Conservation (phyloP, 2,329 filamentous ascomycete species). For the Penicillium crustosum region DNA sequence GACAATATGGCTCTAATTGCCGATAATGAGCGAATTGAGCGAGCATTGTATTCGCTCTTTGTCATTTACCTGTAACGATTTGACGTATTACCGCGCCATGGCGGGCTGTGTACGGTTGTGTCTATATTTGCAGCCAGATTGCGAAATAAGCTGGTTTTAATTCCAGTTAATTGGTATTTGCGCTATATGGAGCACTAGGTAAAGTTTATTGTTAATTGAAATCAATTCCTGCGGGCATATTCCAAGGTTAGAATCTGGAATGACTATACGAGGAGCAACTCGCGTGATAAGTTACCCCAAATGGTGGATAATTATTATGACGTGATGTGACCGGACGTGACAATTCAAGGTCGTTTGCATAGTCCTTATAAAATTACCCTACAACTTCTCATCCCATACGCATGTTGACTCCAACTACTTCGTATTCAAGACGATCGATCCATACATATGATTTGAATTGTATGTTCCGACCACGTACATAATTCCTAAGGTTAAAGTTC, state of each 20-base stretch:
- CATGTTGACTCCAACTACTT: too few species aligned
- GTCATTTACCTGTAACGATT: not conserved
- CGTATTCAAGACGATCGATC: too few species aligned
- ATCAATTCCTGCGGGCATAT: too few species aligned
- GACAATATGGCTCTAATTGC: not conserved
- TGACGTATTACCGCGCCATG: not conserved
- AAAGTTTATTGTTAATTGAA: not conserved
- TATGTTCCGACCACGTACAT: too few species aligned
- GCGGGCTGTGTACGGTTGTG: not conserved
- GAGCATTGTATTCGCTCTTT: not conserved
- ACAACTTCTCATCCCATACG: too few species aligned
- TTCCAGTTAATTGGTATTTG: not conserved
- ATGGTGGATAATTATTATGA: too few species aligned
- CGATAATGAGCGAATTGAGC: not conserved
- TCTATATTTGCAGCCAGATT: not conserved
- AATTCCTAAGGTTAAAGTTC: not conserved
- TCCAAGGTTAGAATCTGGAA: too few species aligned
- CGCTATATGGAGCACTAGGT: not conserved
- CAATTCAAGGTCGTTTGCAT: too few species aligned
- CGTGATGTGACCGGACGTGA: too few species aligned
- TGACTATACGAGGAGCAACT: not conserved
- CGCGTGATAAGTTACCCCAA: not conserved
- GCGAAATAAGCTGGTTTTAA: not conserved
- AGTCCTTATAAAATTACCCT: too few species aligned
- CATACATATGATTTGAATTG: too few species aligned